Conservation (phyloP, 805 yeast species). For the Cyberlindnera saturnus region DNA sequence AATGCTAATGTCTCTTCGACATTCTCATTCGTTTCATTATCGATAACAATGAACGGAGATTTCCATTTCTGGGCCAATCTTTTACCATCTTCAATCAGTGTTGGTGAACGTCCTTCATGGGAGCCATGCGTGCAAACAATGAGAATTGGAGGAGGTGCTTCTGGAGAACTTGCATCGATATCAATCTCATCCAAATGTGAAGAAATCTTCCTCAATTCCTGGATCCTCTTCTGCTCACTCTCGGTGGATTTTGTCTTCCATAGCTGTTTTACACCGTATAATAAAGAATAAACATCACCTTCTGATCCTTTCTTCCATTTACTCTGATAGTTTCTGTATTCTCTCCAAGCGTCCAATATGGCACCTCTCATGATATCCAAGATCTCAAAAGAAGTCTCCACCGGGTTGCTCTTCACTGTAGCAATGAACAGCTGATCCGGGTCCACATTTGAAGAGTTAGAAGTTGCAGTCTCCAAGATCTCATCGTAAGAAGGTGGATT, state of each 20-base stretch:
- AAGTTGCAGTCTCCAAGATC: constrained; percentile 10
- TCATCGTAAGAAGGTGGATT: constrained; percentile 53
- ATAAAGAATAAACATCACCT: constrained; percentile 57
- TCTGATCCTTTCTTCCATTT: constrained; percentile 63
- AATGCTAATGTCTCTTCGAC: constrained; percentile 54
- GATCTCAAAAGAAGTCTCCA: constrained; percentile 17
- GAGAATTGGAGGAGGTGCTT: constrained; percentile 58
- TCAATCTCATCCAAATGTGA: constrained; percentile 27
- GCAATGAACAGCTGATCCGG: constrained; percentile 9
- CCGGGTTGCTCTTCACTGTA: constrained; percentile 10
- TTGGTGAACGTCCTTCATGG: constrained; percentile 54
- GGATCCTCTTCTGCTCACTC: constrained; percentile 25
- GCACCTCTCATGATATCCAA: constrained; percentile 46
- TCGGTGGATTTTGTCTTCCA: constrained; percentile 39
- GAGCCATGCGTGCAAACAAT: constrained; percentile 59
- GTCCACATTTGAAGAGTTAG: constrained; percentile 3
- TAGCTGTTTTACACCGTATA: constrained; percentile 49
- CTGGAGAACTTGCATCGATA: constrained; percentile 31
- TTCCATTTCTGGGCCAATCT: constrained; percentile 55
- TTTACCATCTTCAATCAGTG: constrained; percentile 51
- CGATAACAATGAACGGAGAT: constrained; percentile 60
- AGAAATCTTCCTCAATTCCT: constrained; percentile 26
- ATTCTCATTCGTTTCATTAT: constrained; percentile 41
- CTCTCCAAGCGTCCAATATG: constrained; percentile 69
- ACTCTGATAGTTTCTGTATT: constrained; percentile 47